Base-by-base conservation (phyloP, 306 rosid species). In the Trifolium pratense region DNA sequence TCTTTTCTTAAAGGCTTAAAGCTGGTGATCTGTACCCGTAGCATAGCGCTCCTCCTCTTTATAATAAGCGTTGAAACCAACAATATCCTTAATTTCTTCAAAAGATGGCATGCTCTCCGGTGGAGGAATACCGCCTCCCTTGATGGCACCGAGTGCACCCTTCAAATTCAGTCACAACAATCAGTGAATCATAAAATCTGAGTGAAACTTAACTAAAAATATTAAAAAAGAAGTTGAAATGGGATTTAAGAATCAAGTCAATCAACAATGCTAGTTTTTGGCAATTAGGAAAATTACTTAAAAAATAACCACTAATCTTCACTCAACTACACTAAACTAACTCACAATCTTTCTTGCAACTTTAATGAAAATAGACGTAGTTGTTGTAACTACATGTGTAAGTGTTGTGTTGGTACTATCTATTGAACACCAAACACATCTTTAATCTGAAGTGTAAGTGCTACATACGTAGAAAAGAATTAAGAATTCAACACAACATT, bases 61-160 rank as follows among this genome's bases (percentile, higher is more conserved):
- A 55, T 93, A 93, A 49, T 93, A 90, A 36, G 60, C 40, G 74
- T 89, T 90, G 89, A 93, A 93, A 66, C 98, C 97, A 16, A 93
- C 68, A 25, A 93, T 85, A 45, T 93, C 97, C 89, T 93, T 93
- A 26, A 93, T 66, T 82, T 93, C 93, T 72, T 85, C 96, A 37
- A 93, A 93, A 43, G 96, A 81, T 49, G 97, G 97, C 89, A 93
- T 84, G 86, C 89, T 90, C 75, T 82, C 91, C 9, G 96, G 90
- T 34, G 96, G 78, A 86, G 98, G 98, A 73, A 93, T 62, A 73
- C 90, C 84, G 13, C 98, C 97, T 63, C 90, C 89, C 84, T 40
- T 87, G 51, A 93, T 79, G 70, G 96, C 96, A 63, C 53, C 55
- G 13, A 90, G 88, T 49, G 97, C 81, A 66, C 88, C 97, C 97